phyloP scores from a whole-genome alignment of 176 grass and related monocot genomes.

The Chloris gayana region DNA sequence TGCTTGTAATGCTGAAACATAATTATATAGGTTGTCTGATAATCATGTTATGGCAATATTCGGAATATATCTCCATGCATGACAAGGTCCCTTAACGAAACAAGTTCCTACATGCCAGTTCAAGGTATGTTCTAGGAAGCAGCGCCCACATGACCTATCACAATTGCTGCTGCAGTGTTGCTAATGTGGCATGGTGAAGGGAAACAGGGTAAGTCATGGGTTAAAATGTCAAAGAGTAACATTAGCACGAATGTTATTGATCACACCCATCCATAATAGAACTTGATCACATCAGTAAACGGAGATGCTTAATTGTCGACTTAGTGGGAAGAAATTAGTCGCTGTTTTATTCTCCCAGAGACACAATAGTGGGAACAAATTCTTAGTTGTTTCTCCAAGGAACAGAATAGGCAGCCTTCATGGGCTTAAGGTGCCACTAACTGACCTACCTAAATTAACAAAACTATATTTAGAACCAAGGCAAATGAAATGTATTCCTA shows the following conservation, averaged over 20 bases:
- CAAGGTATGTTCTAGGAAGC: not conserved
- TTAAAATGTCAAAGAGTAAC: not conserved
- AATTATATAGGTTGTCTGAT: not conserved
- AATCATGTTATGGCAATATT: not conserved
- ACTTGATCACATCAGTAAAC: not conserved
- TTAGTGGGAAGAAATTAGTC: not conserved
- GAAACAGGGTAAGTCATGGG: not conserved
- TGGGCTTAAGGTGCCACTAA: not conserved
- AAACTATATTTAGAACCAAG: not conserved
- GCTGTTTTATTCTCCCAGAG: not conserved
- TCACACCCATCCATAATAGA: not conserved
- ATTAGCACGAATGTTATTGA: not conserved
- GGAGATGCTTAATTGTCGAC: not conserved
- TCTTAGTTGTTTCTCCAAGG: not conserved
- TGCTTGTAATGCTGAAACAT: not conserved
- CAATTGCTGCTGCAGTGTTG: not conserved
- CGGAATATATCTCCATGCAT: not conserved
- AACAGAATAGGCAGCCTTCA: not conserved
- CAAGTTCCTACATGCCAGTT: not conserved
- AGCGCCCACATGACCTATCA: not conserved
- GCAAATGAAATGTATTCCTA: not conserved
- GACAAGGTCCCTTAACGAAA: not conserved
- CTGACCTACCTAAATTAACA: not conserved
- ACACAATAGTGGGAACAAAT: not conserved
- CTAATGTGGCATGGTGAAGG: not conserved